Conservation (phyloP, 169 alveolate species). For the Plasmodium adleri region DNA sequence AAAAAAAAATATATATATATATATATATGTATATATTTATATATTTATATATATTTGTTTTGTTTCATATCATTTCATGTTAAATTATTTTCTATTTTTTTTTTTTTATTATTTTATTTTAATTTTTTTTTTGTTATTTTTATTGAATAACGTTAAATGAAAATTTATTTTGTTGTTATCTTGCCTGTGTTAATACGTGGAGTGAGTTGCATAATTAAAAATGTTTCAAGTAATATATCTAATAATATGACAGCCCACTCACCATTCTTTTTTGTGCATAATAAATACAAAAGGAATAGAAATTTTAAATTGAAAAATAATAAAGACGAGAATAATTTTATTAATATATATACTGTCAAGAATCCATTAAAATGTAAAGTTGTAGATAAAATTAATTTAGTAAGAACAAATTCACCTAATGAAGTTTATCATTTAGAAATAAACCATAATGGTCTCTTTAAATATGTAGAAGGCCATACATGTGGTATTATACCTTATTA, state of each 20-base stretch:
- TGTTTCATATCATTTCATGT: too few relatives aligned
- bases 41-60: too few relatives aligned
- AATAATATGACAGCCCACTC: not conserved
- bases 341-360: conserved; percentile 75
- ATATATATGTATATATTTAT: too few relatives aligned
- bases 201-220: not conserved
- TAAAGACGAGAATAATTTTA: conserved; percentile 14
- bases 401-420: conserved; percentile 71
- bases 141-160: conserved; percentile 16
- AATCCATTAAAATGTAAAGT: conserved; percentile 80
- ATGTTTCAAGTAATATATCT: not conserved
- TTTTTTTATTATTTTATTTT: not conserved
- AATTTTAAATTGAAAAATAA: not conserved
- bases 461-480: conserved; percentile 80
- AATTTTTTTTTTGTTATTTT: not conserved
- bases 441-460: conserved; percentile 74
- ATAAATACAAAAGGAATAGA: conserved; percentile 18
- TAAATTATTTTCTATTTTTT: not conserved
- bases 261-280: conserved; percentile 1
- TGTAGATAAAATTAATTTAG: conserved; percentile 63
- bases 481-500: conserved; percentile 85
- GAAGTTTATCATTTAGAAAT: conserved; percentile 81
- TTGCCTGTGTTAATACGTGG: conserved; percentile 9
- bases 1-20: too few relatives aligned
- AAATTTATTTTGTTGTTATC: not conserved